These are phyloP conservation scores for Asclepias syriaca DNA, from an alignment of 257 asterid species.

Conservation along the genomic window DNA sequence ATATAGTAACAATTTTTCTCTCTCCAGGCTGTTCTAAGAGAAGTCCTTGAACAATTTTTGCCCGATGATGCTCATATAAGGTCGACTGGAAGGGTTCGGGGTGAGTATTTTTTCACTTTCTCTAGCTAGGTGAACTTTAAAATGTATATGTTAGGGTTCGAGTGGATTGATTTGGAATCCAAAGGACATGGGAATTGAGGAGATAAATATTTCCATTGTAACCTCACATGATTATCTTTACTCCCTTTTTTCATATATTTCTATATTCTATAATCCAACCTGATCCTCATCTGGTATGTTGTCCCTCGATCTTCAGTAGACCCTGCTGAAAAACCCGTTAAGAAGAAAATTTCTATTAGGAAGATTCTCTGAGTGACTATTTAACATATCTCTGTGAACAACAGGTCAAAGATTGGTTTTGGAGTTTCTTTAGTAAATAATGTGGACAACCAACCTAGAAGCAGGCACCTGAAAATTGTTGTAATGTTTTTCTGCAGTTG, in stretches of 20 bases:
- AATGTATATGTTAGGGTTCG: not conserved
- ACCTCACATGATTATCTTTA: not conserved
- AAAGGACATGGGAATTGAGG: not conserved
- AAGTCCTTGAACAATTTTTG: conserved; percentile 53
- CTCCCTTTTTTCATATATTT: not conserved
- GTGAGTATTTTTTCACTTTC: conserved; percentile 35
- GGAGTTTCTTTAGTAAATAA: not conserved
- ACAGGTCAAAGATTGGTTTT: not conserved
- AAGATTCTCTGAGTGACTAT: not conserved
- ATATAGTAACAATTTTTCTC: not conserved
- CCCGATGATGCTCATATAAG: conserved; percentile 83
- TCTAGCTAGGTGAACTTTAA: not conserved
- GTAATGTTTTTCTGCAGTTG: conserved; percentile 54
- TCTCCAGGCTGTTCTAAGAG: conserved; percentile 89
- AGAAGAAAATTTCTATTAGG: not conserved
- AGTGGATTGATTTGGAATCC: not conserved
- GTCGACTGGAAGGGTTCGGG: conserved; percentile 92
- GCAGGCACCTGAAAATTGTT: conserved; percentile 2
- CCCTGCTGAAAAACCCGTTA: not conserved
- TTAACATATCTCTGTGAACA: conserved; percentile 2
- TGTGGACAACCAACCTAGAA: not conserved
- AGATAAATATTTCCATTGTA: not conserved
- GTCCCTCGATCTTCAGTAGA: not conserved
- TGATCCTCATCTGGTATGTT: not conserved
- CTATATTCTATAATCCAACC: not conserved